A percentile compares a stretch with the other conserved stretches of the same genome.
Conservation (phyloP, 805 yeast genomes). For the Yarrowia porcina region DNA sequence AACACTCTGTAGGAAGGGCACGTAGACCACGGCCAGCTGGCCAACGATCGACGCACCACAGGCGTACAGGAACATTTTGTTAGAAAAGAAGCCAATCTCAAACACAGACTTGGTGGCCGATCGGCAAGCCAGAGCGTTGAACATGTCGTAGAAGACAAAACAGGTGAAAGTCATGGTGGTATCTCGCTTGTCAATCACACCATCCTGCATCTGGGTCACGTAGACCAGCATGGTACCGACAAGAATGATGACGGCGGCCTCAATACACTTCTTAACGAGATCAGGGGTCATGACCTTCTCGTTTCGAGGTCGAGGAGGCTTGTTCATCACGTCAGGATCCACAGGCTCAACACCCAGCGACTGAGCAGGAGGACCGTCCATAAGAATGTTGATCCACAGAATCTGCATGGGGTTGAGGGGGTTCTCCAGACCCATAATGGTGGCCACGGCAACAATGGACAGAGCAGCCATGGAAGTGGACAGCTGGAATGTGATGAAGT, state of each 20-base stretch:
- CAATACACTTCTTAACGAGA: slow-evolving; percentile 68
- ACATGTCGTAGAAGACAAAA: slow-evolving; percentile 93
- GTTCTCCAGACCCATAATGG: slow-evolving; percentile 82
- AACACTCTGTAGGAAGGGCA: slow-evolving; percentile 86
- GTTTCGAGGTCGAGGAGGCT: slow-evolving; percentile 89
- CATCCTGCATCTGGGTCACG: slow-evolving; percentile 75
- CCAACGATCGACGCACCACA: slow-evolving; percentile 86
- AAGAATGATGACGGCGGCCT: slow-evolving; percentile 74
- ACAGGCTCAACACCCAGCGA: slow-evolving; percentile 97
- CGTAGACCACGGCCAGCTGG: slow-evolving; percentile 87
- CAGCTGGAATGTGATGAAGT: slow-evolving; percentile 89
- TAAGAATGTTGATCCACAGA: slow-evolving; percentile 91
- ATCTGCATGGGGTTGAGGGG: slow-evolving; percentile 98
- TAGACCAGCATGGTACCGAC: slow-evolving; percentile 86
- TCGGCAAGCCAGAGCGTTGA: slow-evolving; percentile 92
- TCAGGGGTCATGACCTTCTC: slow-evolving; percentile 75
- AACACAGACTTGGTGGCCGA: slow-evolving; percentile 80
- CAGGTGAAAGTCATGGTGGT: slow-evolving; percentile 99
- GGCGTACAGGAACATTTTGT: slow-evolving; percentile 90
- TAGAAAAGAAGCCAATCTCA: slow-evolving; percentile 70
- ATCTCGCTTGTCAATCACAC: slow-evolving; percentile 85
- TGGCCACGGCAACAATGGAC: slow-evolving; percentile 80
- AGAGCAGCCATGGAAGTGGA: slow-evolving; percentile 96
- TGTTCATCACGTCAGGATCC: slow-evolving; percentile 90
- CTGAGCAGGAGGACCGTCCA: slow-evolving; percentile 99